Evolutionary conservation across 805 yeast species (phyloP).

Genomic region (Myxozyma kluyveri): DNA sequence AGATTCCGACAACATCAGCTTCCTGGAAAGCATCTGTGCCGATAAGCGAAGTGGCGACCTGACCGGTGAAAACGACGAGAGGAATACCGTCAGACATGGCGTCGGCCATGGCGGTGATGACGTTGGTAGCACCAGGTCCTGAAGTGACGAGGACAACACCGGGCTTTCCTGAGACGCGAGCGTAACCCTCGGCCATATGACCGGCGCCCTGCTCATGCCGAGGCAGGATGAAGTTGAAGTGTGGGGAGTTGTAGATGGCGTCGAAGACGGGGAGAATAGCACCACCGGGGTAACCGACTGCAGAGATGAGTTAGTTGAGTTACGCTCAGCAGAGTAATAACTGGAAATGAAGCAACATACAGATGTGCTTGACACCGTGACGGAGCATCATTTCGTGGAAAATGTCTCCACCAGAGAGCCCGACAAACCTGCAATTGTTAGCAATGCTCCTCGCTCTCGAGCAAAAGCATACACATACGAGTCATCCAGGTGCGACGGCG

Average conservation of each 20-base stretch:
- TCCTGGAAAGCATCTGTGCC: conserved; percentile 99
- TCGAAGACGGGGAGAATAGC: conserved; percentile 97
- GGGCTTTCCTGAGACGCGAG: conserved; percentile 91
- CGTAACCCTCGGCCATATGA: conserved; percentile 99
- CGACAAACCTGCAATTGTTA: conserved; percentile 61
- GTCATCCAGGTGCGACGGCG: conserved; percentile 23
- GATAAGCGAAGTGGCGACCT: conserved; percentile 91
- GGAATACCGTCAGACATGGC: conserved; percentile 98
- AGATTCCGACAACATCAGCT: conserved; percentile 96
- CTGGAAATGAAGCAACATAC: conserved; percentile 11
- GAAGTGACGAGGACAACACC: conserved; percentile 98
- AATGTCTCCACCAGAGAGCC: conserved; percentile 96
- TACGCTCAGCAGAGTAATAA: neutral
- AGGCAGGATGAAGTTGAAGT: conserved; percentile 87
- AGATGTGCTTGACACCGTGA: conserved; percentile 91
- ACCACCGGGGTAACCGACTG: conserved; percentile 95
- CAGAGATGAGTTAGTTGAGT: conserved; percentile 2
- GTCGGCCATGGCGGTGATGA: conserved; percentile 97
- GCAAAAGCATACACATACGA: conserved; percentile 16
- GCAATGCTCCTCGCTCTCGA: neutral
- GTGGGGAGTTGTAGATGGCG: conserved; percentile 87
- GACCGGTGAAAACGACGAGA: conserved; percentile 93
- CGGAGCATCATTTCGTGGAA: conserved; percentile 98
- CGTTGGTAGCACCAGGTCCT: conserved; percentile 99
- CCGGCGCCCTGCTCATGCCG: conserved; percentile 99